A percentile compares a stretch with the other conserved stretches of the same genome.
Evolutionary conservation across 2,329 filamentous ascomycete genomes (phyloP).

Genomic region (Pestalotiopsis sp.): DNA sequence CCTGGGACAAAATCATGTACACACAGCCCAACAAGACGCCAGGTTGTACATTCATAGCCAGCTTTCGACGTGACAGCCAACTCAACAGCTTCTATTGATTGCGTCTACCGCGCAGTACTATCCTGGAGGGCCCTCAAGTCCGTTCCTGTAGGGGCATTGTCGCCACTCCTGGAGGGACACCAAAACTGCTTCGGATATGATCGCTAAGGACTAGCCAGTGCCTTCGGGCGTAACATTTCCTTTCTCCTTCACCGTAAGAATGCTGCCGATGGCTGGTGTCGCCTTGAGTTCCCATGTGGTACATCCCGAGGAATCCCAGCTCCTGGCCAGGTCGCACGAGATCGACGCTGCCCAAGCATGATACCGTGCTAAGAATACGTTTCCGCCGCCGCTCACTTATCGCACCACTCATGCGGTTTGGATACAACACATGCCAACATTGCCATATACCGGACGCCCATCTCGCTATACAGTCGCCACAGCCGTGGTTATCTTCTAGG

Average conservation of each 20-base stretch:
- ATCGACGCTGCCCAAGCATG: neutral
- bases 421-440: neutral
- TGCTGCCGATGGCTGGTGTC: neutral
- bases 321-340: neutral
- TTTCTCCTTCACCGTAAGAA: neutral
- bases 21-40: neutral
- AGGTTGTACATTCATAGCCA: neutral
- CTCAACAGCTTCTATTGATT: neutral
- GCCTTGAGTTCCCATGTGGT: neutral
- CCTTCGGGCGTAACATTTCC: neutral
- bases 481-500: neutral
- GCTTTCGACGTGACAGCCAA: neutral
- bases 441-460: neutral
- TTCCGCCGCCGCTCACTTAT: neutral
- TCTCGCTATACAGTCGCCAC: neutral
- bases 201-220: too few relatives aligned
- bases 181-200: too few relatives aligned
- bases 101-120: too few relatives aligned
- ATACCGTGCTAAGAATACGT: neutral
- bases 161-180: too few relatives aligned
- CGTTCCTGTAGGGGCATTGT: too few relatives aligned
- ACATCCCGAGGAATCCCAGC: neutral
- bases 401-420: conserved; percentile 2
- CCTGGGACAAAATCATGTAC: neutral
- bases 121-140: too few relatives aligned